Evolutionary conservation across 2,329 filamentous ascomycete genomes (phyloP), one percentile per base, ranked within the genome.

Genomic region (Monosporascus sp.): DNA sequence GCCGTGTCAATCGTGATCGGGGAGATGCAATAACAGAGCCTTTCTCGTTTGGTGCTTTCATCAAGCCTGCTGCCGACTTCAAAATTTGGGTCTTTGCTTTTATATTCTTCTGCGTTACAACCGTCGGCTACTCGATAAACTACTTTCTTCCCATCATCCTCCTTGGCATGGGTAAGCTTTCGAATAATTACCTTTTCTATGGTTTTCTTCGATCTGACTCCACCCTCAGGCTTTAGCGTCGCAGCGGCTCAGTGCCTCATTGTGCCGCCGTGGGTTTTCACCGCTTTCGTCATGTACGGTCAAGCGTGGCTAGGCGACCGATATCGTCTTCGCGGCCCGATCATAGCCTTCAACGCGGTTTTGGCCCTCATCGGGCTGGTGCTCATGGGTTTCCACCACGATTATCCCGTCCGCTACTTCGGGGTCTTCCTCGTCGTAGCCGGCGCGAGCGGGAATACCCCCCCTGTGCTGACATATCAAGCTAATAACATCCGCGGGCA

Each of bases 401-500:
- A 75, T 54, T 67, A 78, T 6, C 82, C 81, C 1, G 68, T 75
- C 2, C 83, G 86, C 62, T 71, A 73, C 24, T 48, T 80, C 4
- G 49, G 54, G 5, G 71, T 69, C 48, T 83, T 83, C 63, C 58
- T 82, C 15, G 54, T 65, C 15, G 72, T 73, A 22, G 77, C 73
- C 1, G 39, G 39, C 39, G 18, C 54, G 63, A 2, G 20, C 39
- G n/a, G n/a, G 17, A 43, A 43, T 66, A 77, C 93, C 5, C 90
- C 90, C 0, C 77, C 83, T 2, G 76, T 83, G 46, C 83, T 95
- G 74, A 81, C 88, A 0, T 94, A 90, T 72, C 89, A 93, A 72
- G 88, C 89, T 43, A 94, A 93, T 72, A 95, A 95, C 70, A 87
- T 95, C 64, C 84, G 88, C 50, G 90, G 89, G 0, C 89, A 94